Evolutionary conservation across 1,139 yeast species (phyloP).

Genomic region (Kodamaea anthophila): DNA sequence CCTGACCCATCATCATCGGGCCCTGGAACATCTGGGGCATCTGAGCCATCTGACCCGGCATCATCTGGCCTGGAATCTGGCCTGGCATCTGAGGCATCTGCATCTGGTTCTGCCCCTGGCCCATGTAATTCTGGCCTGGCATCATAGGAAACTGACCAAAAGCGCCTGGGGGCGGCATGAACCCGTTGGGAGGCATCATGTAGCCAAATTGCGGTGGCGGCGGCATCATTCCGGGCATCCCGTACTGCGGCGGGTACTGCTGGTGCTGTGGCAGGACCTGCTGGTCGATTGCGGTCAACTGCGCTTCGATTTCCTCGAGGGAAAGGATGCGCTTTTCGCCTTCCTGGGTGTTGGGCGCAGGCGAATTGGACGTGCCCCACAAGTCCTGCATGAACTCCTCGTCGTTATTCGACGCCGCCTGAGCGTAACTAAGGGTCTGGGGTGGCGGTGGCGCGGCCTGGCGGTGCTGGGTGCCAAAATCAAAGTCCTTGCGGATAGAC

Average conservation of each 20-base stretch:
- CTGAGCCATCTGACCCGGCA: slow-evolving; percentile 11
- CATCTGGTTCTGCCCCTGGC: slow-evolving; percentile 13
- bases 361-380: slow-evolving; percentile 40
- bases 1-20: too few relatives aligned
- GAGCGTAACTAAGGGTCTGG: slow-evolving; percentile 49
- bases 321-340: slow-evolving; percentile 49
- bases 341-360: slow-evolving; percentile 11
- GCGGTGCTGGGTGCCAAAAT: slow-evolving; percentile 46
- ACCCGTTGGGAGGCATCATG: slow-evolving; percentile 35
- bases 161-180: slow-evolving; percentile 34
- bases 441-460: slow-evolving; percentile 13
- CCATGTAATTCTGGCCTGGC: slow-evolving; percentile 15
- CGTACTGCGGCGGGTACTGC: slow-evolving; percentile 17
- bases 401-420: slow-evolving; percentile 37
- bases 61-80: too few relatives aligned
- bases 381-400: slow-evolving; percentile 47
- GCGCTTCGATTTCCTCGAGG: slow-evolving; percentile 74
- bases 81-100: slow-evolving; percentile 4
- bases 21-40: too few relatives aligned
- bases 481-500: slow-evolving; percentile 63
- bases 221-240: slow-evolving; percentile 36
- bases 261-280: slow-evolving; percentile 18
- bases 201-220: slow-evolving; percentile 32
- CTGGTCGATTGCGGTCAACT: slow-evolving; percentile 45
- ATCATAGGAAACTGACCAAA: slow-evolving; percentile 25